Percentiles rank a stretch among this genome's conserved stretches.
These are phyloP conservation scores for Termitomyces sp. DNA, from an alignment of 768 basidiomycete species.

Conservation along the genomic window DNA sequence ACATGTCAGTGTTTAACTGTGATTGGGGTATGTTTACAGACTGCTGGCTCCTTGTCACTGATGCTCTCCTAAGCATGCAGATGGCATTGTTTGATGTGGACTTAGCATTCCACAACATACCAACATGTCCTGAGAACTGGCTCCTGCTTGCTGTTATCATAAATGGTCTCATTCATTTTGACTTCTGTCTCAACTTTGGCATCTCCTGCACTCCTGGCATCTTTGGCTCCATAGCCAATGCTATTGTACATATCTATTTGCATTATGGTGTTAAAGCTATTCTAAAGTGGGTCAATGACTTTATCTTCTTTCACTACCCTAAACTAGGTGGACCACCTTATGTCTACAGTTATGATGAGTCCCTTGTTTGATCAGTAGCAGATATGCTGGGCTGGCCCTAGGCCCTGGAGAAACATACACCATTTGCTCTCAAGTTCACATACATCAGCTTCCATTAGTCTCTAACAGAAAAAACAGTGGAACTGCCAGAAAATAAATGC, in stretches of 20 bases:
- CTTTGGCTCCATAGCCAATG: not conserved
- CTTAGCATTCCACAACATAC: not conserved
- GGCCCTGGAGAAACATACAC: no score
- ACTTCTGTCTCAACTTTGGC: not conserved
- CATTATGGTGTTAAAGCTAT: not conserved
- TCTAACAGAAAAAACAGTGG: no score
- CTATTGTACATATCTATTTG: not conserved
- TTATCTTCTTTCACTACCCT: not conserved
- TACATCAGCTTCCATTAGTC: no score
- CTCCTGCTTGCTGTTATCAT: not conserved
- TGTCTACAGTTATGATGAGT: no score
- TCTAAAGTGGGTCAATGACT: not conserved
- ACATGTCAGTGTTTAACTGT: not conserved
- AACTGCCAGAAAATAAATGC: no score
- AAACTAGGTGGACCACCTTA: no score
- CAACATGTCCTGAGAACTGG: not conserved
- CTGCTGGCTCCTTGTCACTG: not conserved
- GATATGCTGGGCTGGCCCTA: no score
- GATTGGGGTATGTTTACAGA: not conserved
- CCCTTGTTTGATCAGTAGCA: no score
- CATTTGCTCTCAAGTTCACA: no score
- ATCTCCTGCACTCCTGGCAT: not conserved
- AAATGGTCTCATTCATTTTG: not conserved
- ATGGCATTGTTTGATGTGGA: not conserved
- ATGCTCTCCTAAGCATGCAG: not conserved